A percentile compares a stretch with the other conserved stretches of the same genome.
phyloP scores from a whole-genome alignment of 2,329 filamentous ascomycete species.

The Diplodia corticola region DNA sequence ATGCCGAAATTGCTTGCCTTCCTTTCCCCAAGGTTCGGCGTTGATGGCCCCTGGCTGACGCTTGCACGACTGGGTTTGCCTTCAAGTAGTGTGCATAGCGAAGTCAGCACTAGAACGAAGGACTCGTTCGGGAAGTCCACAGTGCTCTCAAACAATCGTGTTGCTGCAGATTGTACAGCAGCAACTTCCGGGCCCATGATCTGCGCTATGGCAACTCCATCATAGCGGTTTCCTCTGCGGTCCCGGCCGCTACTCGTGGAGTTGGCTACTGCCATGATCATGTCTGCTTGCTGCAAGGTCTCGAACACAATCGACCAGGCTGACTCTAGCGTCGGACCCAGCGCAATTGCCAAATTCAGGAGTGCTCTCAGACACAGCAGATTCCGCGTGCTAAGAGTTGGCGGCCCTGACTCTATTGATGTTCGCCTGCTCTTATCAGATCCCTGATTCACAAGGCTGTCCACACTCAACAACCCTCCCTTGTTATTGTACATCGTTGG shows the following conservation, averaged over 20 bases:
- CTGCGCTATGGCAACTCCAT: slow-evolving; percentile 33
- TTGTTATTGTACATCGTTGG: slow-evolving; percentile 68
- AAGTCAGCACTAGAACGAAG: slow-evolving; percentile 74
- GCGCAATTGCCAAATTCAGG: slow-evolving; percentile 90
- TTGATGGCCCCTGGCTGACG: slow-evolving; percentile 20
- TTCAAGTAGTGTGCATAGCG: slow-evolving; percentile 70
- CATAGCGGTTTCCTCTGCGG: slow-evolving; percentile 29
- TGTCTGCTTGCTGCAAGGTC: slow-evolving; percentile 88
- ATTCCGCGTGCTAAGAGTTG: slow-evolving; percentile 76
- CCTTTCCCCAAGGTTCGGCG: slow-evolving; percentile 1
- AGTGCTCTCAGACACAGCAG: slow-evolving; percentile 85
- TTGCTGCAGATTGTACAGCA: slow-evolving; percentile 84
- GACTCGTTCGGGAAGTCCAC: slow-evolving; percentile 82
- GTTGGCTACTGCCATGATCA: slow-evolving; percentile 64
- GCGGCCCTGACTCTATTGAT: slow-evolving; percentile 50
- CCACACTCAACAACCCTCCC: slow-evolving; percentile 71
- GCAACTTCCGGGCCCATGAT: slow-evolving; percentile 72
- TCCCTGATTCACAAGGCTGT: slow-evolving; percentile 63
- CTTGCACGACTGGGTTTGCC: slow-evolving; percentile 29
- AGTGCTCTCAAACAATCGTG: slow-evolving; percentile 86
- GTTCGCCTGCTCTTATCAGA: slow-evolving; percentile 63
- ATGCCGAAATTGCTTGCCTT: slow-evolving; percentile 20
- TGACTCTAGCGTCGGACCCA: slow-evolving; percentile 80
- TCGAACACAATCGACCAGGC: slow-evolving; percentile 92
- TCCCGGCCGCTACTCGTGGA: slow-evolving; percentile 25